Percentiles rank a stretch among this genome's conserved stretches.
Evolutionary conservation across 495 filamentous ascomycete species (phyloP).

Genomic region (Penicillium maclennaniae): DNA sequence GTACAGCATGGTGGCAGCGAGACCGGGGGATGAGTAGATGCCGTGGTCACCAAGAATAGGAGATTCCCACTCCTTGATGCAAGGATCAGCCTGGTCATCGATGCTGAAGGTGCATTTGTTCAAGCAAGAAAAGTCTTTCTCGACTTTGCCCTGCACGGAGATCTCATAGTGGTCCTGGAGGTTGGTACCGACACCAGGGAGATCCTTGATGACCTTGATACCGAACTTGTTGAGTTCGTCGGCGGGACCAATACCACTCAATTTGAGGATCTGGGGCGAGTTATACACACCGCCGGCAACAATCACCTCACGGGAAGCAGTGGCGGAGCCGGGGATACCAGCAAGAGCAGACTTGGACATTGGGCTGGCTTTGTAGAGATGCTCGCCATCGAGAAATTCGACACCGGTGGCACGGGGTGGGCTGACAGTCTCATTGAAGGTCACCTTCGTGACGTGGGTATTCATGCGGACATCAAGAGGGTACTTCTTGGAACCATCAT

Average conservation of each 20-base stretch:
- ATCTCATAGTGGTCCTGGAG: slow-evolving; percentile 63
- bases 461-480: slow-evolving; percentile 57
- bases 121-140: too few relatives aligned
- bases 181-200: slow-evolving; percentile 63
- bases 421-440: slow-evolving; percentile 42
- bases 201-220: slow-evolving; percentile 52
- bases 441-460: slow-evolving; percentile 57
- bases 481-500: slow-evolving; percentile 42
- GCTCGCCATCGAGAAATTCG: slow-evolving; percentile 56
- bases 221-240: slow-evolving; percentile 44
- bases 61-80: too few relatives aligned
- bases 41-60: too few relatives aligned
- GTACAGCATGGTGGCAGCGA: too few relatives aligned
- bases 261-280: slow-evolving; percentile 61
- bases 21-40: too few relatives aligned
- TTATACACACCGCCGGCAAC: slow-evolving; percentile 58
- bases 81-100: too few relatives aligned
- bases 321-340: slow-evolving; percentile 43
- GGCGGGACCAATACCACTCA: slow-evolving; percentile 57
- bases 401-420: slow-evolving; percentile 57
- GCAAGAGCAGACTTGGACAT: slow-evolving; percentile 17
- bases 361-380: slow-evolving; percentile 59
- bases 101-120: too few relatives aligned
- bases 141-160: not conserved
- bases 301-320: slow-evolving; percentile 55